These are phyloP conservation scores for Leptographium lundbergii DNA, from an alignment of 2,329 filamentous ascomycete genomes.

Conservation along the genomic window DNA sequence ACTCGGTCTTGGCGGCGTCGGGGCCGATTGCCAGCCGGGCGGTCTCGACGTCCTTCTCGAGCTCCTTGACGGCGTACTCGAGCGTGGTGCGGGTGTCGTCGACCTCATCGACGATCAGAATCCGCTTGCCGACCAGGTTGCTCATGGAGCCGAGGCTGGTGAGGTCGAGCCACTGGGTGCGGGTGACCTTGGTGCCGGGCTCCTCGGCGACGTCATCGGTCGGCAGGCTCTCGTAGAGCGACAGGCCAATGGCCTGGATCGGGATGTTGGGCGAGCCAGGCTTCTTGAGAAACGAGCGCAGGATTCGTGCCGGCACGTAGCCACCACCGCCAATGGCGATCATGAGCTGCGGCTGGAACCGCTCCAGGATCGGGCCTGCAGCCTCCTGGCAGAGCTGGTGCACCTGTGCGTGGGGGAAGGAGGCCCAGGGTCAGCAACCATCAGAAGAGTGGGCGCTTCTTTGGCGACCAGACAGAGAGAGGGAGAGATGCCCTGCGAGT, in stretches of 20 bases:
- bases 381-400: conserved; percentile 93
- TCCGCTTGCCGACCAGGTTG: conserved; percentile 80
- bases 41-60: conserved; percentile 84
- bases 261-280: conserved; percentile 85
- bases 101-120: conserved; percentile 89
- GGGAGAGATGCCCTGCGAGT: too few relatives aligned
- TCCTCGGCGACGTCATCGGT: conserved; percentile 50
- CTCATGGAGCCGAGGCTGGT: conserved; percentile 70
- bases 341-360: conserved; percentile 89
- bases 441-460: neutral
- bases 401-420: conserved; percentile 42
- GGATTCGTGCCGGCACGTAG: conserved; percentile 91
- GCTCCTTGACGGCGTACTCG: conserved; percentile 84
- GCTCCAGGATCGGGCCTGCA: conserved; percentile 66
- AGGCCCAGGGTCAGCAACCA: conserved; percentile 6
- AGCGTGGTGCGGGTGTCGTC: conserved; percentile 91
- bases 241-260: conserved; percentile 97
- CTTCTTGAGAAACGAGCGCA: conserved; percentile 93
- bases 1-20: conserved; percentile 61
- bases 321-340: conserved; percentile 97
- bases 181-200: conserved; percentile 85
- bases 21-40: conserved; percentile 60
- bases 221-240: conserved; percentile 78
- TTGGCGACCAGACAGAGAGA: too few relatives aligned
- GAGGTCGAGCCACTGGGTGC: conserved; percentile 96